Percentiles rank a stretch among this genome's conserved stretches.
These are phyloP conservation scores for Phaeosphaeria sp. DNA, from an alignment of 2,329 filamentous ascomycete species.

Conservation along the genomic window DNA sequence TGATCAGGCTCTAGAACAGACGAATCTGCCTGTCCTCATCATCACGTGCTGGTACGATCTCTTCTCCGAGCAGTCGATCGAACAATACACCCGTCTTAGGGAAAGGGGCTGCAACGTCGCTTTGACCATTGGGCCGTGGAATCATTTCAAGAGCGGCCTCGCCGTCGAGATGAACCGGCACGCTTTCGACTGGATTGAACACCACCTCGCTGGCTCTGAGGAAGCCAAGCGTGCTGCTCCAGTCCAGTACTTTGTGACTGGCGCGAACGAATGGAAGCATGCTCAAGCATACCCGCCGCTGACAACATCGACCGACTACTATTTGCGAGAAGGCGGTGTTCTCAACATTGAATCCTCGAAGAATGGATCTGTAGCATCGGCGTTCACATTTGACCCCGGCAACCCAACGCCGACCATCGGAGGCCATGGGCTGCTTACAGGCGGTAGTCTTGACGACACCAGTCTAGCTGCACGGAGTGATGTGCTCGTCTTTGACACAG, in stretches of 20 bases:
- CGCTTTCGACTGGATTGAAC: slow-evolving; percentile 14
- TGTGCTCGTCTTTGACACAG: slow-evolving; percentile 16
- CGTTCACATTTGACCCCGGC: slow-evolving; percentile 17
- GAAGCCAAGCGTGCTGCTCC: not conserved
- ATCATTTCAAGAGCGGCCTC: slow-evolving; percentile 5
- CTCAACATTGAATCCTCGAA: slow-evolving; percentile 1
- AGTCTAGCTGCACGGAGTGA: slow-evolving; percentile 12
- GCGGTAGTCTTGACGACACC: slow-evolving; percentile 16
- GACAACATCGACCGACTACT: not conserved
- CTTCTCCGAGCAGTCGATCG: slow-evolving; percentile 18
- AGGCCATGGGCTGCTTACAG: slow-evolving; percentile 13
- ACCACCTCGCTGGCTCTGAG: slow-evolving; percentile 6
- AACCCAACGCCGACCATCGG: slow-evolving; percentile 20
- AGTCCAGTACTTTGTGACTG: slow-evolving; percentile 23
- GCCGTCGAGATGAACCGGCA: not conserved
- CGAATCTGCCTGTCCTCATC: slow-evolving; percentile 19
- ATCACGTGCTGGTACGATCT: slow-evolving; percentile 21
- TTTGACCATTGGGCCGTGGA: slow-evolving; percentile 17
- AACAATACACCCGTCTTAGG: slow-evolving; percentile 18
- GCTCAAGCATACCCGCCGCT: slow-evolving; percentile 11
- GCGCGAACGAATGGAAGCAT: slow-evolving; percentile 19
- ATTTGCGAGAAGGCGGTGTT: not conserved
- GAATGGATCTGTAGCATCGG: slow-evolving; percentile 1
- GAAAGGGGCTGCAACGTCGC: slow-evolving; percentile 15
- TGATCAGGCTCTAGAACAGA: slow-evolving; percentile 11